Conservation (phyloP, 1,139 yeast species). For the Yamadazyma buinensis region DNA sequence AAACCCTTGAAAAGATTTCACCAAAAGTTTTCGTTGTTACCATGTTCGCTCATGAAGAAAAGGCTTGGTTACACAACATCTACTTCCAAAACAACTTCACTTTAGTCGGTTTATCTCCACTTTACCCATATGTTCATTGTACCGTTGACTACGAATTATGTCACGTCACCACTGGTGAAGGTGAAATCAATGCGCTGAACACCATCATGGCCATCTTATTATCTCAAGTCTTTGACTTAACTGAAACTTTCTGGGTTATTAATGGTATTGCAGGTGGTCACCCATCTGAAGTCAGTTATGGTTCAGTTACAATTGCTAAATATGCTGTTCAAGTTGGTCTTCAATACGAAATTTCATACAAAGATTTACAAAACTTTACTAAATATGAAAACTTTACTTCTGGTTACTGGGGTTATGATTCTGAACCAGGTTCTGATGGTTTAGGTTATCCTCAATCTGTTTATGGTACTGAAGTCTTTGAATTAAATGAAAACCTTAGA, state of each 20-base stretch:
- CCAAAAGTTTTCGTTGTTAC: slow-evolving; percentile 57
- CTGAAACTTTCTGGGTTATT: slow-evolving; percentile 57
- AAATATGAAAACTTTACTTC: slow-evolving; percentile 55
- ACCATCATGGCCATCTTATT: slow-evolving; percentile 53
- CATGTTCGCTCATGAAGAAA: slow-evolving; percentile 54
- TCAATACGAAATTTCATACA: slow-evolving; percentile 51
- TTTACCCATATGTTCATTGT: slow-evolving; percentile 56
- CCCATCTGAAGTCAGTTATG: slow-evolving; percentile 45
- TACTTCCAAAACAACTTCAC: slow-evolving; percentile 51
- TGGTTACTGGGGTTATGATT: slow-evolving; percentile 58
- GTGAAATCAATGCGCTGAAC: slow-evolving; percentile 65
- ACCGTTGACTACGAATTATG: slow-evolving; percentile 51
- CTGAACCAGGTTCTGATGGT: slow-evolving; percentile 54
- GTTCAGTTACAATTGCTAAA: slow-evolving; percentile 59
- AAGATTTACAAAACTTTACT: slow-evolving; percentile 44
- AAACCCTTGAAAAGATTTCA: slow-evolving; percentile 5
- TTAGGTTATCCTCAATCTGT: slow-evolving; percentile 50
- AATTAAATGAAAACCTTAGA: slow-evolving; percentile 55
- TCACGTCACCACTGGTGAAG: slow-evolving; percentile 66
- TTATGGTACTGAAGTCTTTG: slow-evolving; percentile 66
- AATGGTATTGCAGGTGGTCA: slow-evolving; percentile 70
- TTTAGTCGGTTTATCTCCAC: slow-evolving; percentile 62
- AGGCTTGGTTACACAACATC: slow-evolving; percentile 49
- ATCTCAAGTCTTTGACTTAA: slow-evolving; percentile 53
- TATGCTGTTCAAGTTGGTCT: slow-evolving; percentile 62